phyloP scores from a whole-genome alignment of 2,329 filamentous ascomycete species.

The Allantophomopsis lycopodina region DNA sequence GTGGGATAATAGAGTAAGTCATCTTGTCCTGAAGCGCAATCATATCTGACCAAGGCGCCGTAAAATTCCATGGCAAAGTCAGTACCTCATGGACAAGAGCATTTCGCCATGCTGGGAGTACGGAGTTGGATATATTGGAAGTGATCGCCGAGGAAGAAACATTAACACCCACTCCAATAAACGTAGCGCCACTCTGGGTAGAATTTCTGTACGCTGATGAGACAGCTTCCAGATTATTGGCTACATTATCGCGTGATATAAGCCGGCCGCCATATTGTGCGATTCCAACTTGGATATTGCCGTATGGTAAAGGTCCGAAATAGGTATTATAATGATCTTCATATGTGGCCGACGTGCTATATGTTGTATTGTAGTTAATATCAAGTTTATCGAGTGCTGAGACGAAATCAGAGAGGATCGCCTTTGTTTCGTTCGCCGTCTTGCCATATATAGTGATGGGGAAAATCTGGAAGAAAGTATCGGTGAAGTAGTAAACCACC shows the following conservation, averaged over 20 bases:
- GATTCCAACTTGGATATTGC: conserved; percentile 13
- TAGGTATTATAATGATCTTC: conserved; percentile 17
- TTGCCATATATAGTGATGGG: conserved; percentile 33
- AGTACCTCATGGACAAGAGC: conserved; percentile 19
- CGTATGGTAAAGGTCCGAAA: conserved; percentile 15
- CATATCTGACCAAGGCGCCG: conserved; percentile 14
- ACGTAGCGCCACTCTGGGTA: conserved; percentile 18
- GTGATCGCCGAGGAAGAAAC: conserved; percentile 9
- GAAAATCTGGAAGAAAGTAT: conserved; percentile 29
- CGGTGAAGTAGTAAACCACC: conserved; percentile 32
- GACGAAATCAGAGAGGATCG: conserved; percentile 31
- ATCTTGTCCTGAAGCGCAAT: conserved; percentile 15
- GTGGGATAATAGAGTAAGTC: conserved; percentile 17
- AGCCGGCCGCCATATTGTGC: conserved; percentile 28
- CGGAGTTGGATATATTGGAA: conserved; percentile 17
- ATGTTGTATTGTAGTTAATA: conserved; percentile 17
- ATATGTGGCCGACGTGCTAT: conserved; percentile 10
- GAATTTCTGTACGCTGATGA: conserved; percentile 17
- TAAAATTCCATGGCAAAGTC: conserved; percentile 20
- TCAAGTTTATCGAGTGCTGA: conserved; percentile 22
- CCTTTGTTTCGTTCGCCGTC: conserved; percentile 24
- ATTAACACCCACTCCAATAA: conserved; percentile 19
- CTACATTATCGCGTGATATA: conserved; percentile 22
- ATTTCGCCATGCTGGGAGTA: conserved; percentile 27
- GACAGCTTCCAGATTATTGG: conserved; percentile 10